These are phyloP conservation scores for Kodamaea ohmeri DNA, from an alignment of 1,139 yeast species.

Conservation along the genomic window DNA sequence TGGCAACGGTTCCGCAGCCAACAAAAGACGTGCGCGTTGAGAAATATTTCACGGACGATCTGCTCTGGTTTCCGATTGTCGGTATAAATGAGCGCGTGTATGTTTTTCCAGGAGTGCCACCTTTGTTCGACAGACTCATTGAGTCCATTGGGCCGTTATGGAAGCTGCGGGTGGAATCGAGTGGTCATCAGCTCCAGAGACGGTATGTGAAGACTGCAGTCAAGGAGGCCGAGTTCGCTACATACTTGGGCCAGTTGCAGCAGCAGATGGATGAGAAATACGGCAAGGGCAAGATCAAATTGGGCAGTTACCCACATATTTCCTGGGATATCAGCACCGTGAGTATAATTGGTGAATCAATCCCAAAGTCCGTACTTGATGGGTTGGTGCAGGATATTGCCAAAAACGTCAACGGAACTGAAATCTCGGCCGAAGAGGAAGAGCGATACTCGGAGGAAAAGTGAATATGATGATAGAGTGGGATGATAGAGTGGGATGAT, in stretches of 20 bases:
- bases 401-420: constrained; percentile 39
- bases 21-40: constrained; percentile 30
- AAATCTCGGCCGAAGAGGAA: constrained; percentile 56
- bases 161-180: constrained; percentile 23
- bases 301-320: constrained; percentile 85
- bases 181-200: constrained; percentile 36
- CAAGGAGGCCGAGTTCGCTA: constrained; percentile 69
- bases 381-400: constrained; percentile 47
- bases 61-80: constrained; percentile 83
- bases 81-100: constrained; percentile 59
- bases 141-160: constrained; percentile 26
- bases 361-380: constrained; percentile 29
- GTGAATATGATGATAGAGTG: no score
- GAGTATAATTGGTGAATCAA: constrained; percentile 58
- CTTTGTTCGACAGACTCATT: constrained; percentile 57
- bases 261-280: constrained; percentile 35
- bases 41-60: constrained; percentile 50
- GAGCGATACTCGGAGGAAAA: constrained; percentile 20
- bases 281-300: constrained; percentile 46
- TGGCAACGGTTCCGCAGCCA: constrained; percentile 69
- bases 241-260: constrained; percentile 56
- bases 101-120: constrained; percentile 82
- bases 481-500: no score
- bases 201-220: constrained; percentile 60
- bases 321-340: constrained; percentile 62